Conservation (phyloP, 2,329 filamentous ascomycete species). For the Colletotrichum sp. region DNA sequence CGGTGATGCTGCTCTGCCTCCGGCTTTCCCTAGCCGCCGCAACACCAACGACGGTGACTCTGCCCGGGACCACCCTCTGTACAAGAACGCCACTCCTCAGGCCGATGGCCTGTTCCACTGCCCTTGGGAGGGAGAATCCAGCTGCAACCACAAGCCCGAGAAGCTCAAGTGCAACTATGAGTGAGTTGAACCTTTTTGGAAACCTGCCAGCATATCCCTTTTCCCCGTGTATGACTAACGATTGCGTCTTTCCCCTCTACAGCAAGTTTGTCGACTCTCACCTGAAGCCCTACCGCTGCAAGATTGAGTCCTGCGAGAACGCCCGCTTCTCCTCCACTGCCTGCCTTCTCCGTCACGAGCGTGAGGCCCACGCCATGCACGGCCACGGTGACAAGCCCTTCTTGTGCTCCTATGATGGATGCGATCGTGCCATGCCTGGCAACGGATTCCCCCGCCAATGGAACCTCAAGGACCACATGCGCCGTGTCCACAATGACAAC, state of each 20-base stretch:
- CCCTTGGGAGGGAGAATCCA: conserved; percentile 75
- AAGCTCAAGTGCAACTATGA: conserved; percentile 99
- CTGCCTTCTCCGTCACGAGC: conserved; percentile 91
- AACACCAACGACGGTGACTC: conserved; percentile 59
- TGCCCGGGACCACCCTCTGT: conserved; percentile 71
- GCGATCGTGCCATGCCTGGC: conserved; percentile 80
- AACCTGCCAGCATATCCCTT: neutral
- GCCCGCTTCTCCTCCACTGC: conserved; percentile 94
- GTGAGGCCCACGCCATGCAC: conserved; percentile 94
- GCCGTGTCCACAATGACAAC: conserved; percentile 81
- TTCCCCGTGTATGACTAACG: conserved; percentile 25
- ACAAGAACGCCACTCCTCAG: conserved; percentile 68
- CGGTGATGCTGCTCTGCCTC: conserved; percentile 41
- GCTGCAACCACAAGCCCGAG: conserved; percentile 88
- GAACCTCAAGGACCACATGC: conserved; percentile 98
- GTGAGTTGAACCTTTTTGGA: conserved; percentile 60
- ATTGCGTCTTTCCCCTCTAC: conserved; percentile 22
- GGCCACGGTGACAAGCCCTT: conserved; percentile 93
- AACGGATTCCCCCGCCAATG: conserved; percentile 94
- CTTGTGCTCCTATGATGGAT: conserved; percentile 85
- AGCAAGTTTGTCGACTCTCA: conserved; percentile 99
- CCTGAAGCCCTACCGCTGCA: conserved; percentile 95
- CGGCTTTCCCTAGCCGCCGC: conserved; percentile 51
- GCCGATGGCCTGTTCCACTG: conserved; percentile 90
- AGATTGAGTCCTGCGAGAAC: conserved; percentile 81